Evolutionary conservation across 768 basidiomycete species (phyloP).

Genomic region (Tricholoma bakamatsutake): DNA sequence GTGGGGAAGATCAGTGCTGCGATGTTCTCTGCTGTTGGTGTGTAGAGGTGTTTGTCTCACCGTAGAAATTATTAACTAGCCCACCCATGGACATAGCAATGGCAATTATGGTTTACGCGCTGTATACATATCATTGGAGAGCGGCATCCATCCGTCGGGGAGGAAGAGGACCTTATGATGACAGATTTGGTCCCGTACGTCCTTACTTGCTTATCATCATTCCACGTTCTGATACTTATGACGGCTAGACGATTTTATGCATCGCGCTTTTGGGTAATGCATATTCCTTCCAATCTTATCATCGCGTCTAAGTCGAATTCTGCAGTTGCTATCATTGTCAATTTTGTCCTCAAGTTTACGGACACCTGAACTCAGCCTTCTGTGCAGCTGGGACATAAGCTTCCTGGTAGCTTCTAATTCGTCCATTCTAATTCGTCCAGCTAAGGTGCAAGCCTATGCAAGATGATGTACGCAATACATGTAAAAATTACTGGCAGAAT

Average conservation of each 20-base stretch:
- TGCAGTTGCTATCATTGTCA: conserved; percentile 76
- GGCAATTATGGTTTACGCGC: conserved; percentile 94
- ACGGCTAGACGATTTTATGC: conserved; percentile 70
- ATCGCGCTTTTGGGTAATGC: conserved; percentile 67
- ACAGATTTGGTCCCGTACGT: conserved; percentile 90
- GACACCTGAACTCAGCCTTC: conserved; percentile 19
- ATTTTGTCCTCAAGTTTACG: conserved; percentile 81
- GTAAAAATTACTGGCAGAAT: background rate
- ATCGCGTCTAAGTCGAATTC: conserved; percentile 1
- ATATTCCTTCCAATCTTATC: conserved; percentile 13
- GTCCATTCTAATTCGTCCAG: background rate
- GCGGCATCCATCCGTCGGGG: conserved; percentile 88
- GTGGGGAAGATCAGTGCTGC: conserved; percentile 94
- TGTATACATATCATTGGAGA: conserved; percentile 95
- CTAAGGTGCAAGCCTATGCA: background rate
- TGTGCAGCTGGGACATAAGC: background rate
- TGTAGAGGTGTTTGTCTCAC: conserved; percentile 7
- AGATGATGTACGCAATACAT: background rate
- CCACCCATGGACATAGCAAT: conserved; percentile 55
- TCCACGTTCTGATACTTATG: conserved; percentile 1
- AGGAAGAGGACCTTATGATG: conserved; percentile 93
- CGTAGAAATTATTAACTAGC: conserved; percentile 4
- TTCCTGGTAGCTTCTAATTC: background rate
- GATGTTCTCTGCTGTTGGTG: conserved; percentile 93
- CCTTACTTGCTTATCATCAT: background rate